phyloP scores from a whole-genome alignment of 2,329 filamentous ascomycete genomes.

The Trichoderma atroviride region DNA sequence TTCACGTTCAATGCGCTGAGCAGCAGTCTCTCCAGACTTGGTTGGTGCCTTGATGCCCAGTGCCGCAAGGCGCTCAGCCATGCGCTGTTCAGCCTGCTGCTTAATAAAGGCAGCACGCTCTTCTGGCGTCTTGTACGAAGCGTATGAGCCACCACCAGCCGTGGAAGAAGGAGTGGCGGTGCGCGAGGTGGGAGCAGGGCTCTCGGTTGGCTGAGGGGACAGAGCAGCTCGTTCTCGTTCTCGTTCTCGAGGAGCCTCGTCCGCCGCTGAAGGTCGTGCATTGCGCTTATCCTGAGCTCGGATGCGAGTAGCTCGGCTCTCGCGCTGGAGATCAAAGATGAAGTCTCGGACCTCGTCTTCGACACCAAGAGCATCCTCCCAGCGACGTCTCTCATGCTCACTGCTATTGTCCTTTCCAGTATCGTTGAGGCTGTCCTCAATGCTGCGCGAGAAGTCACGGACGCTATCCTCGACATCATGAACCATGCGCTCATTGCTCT shows the following conservation, averaged over 20 bases:
- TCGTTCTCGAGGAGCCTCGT: constrained; percentile 47
- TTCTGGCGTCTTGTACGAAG: constrained; percentile 86
- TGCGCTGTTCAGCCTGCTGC: constrained; percentile 93
- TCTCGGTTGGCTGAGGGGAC: constrained; percentile 42
- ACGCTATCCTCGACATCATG: constrained; percentile 96
- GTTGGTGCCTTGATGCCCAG: constrained; percentile 83
- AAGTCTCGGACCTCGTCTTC: constrained; percentile 97
- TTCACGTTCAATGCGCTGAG: constrained; percentile 87
- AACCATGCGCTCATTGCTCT: constrained; percentile 96
- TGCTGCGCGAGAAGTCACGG: constrained; percentile 78
- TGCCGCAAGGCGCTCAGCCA: constrained; percentile 93
- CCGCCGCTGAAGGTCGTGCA: constrained; percentile 46
- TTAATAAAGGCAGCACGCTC: constrained; percentile 95
- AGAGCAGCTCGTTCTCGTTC: constrained; percentile 36
- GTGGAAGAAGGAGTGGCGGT: constrained; percentile 49
- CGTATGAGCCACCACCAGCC: constrained; percentile 67
- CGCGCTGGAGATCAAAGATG: constrained; percentile 92
- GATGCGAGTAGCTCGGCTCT: constrained; percentile 75
- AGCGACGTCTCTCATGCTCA: constrained; percentile 88
- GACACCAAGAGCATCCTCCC: constrained; percentile 94
- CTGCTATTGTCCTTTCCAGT: constrained; percentile 72
- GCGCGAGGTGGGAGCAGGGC: constrained; percentile 56
- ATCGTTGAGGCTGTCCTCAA: constrained; percentile 87
- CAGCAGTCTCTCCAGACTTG: constrained; percentile 77
- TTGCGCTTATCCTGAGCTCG: constrained; percentile 60